Base-by-base conservation (phyloP, 495 filamentous ascomycete species). In the Aspergillus nanangensis region DNA sequence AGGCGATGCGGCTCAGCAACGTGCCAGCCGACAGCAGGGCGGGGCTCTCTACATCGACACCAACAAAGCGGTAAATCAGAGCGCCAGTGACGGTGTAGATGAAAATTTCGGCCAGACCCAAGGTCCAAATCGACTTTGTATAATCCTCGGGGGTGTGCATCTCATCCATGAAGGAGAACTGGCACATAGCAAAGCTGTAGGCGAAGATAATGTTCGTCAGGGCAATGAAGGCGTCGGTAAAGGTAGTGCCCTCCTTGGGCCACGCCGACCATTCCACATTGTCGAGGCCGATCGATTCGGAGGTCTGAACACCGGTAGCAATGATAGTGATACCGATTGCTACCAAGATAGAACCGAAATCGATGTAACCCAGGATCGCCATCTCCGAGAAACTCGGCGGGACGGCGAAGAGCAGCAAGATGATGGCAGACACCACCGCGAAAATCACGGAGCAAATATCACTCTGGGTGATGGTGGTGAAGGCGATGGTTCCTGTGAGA, bases 131-230 rank as follows among this genome's bases (percentile, higher is more conserved):
- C 5, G 83, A 76, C 67, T 84, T 84, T 46, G 68, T 57, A 51
- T 74, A 85, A 57, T 86, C 79, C 37, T 56, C 51, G 1, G 83
- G 83, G 0, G 80, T 80, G 61, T 82, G 80, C 77, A 89, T 83
- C 65, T 89, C 85, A 45, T 80, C 74, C 69, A 85, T 84, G 67
- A 89, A 84, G 34, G 70, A 77, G 66, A 87, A 85, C 76, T 71
- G 82, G 75, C 67, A 84, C 60, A 76, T 81, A 66, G 66, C 83
- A 57, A 78, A 85, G 36, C 64, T 64, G 75, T 66, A 69, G 43
- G 85, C 83, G 55, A 89, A 84, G 48, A 83, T 73, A 40, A 87
- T 86, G 71, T 88, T 86, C 42, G 77, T 76, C 39, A 85, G 66
- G n/a, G 80, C 78, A 44, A 83, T 77, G 53, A 87, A 69, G 13